Evolutionary conservation across 2,329 filamentous ascomycete species (phyloP), one percentile per base, ranked within the genome.

Genomic region (Cadophora malorum): DNA sequence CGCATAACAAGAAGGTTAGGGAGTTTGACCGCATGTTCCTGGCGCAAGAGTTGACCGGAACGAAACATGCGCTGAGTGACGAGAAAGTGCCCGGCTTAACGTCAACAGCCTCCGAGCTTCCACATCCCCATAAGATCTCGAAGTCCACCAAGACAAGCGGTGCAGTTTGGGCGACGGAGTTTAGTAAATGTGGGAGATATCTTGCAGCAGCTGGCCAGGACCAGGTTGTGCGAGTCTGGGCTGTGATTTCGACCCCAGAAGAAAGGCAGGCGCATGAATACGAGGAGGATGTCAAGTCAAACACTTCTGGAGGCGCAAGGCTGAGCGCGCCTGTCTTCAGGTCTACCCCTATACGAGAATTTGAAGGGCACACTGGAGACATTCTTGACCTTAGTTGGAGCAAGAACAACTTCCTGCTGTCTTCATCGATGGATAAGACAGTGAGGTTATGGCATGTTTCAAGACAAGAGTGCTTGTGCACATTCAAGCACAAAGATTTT

Each of bases 391-490:
- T 99, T 68, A 97, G 93, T 78, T 99, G 96, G 96, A 98, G 95
- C 82, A 99, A 98, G 84, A 99, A 99, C 80, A 97, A 97, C 78
- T 99, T 99, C 74, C 80, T 99, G 33, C 84, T 99, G 19, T 97
- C 95, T 3, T 96, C 94, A 0, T 97, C 94, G 0, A 97, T 98
- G 94, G 96, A 99, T 78, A 97, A 97, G 82, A 97, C 94, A 0
- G 96, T 99, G 14, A 88, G 93, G 16, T 80, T 99, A 59, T 99
- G 96, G 95, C 96, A 99, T 79, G 85, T 96, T 70, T 95, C 88
- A 76, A 86, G 95, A 63, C 80, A 85, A 3, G 94, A 98, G 76
- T 97, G 94, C 75, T 83, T 99, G 0, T 97, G 94, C 79, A 94
- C 91, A 1, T 99, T 98, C 81, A 93, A 94, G 75, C 96, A 98